These are phyloP conservation scores for Capsicum rhomboideum DNA, from an alignment of 257 asterid genomes.

Conservation along the genomic window DNA sequence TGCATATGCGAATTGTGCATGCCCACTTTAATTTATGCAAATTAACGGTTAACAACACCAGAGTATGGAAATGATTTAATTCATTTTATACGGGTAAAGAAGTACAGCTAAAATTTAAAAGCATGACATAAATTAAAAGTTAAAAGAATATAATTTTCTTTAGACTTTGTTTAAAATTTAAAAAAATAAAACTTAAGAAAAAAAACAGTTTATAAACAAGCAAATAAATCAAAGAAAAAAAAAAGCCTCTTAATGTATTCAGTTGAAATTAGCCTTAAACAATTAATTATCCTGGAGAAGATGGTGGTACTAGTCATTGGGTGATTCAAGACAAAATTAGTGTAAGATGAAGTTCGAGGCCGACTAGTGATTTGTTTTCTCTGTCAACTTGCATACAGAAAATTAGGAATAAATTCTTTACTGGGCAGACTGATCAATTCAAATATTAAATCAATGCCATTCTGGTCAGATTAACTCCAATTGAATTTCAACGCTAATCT, in stretches of 20 bases:
- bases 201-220: not conserved
- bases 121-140: too few species aligned
- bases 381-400: not conserved
- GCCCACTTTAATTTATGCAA: not conserved
- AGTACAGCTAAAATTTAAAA: too few species aligned
- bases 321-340: too few species aligned
- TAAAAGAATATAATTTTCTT: too few species aligned
- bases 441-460: not conserved
- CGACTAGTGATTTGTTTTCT: not conserved
- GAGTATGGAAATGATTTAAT: too few species aligned
- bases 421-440: not conserved
- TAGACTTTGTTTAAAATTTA: not conserved
- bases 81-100: not conserved
- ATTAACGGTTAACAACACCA: not conserved
- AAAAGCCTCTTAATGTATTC: not conserved
- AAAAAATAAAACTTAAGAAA: not conserved
- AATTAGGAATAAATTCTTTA: not conserved
- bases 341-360: not conserved
- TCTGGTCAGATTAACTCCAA: not conserved
- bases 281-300: not conserved
- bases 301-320: not conserved
- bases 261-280: not conserved
- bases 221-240: not conserved
- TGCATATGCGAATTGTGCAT: not conserved
- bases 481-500: not conserved